Percentiles rank a stretch among this genome's conserved stretches.
Conservation (phyloP, 306 rosid species). For the Crotalaria pallida region DNA sequence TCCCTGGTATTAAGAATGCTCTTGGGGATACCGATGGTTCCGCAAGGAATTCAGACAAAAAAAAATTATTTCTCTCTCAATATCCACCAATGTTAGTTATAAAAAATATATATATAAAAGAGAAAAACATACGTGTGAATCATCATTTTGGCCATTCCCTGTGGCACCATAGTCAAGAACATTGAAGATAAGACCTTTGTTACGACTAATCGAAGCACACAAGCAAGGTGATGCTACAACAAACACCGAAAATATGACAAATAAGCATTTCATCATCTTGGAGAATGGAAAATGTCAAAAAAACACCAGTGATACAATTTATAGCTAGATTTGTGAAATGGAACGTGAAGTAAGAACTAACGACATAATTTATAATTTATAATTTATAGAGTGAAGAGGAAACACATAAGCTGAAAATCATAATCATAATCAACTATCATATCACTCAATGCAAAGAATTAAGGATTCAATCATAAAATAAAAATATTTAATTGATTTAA, state of each 20-base stretch:
- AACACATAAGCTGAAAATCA: background rate
- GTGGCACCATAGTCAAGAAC: conserved; percentile 28
- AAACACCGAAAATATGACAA: background rate
- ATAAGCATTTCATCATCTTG: background rate
- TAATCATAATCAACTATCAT: too few species aligned
- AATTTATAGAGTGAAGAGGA: background rate
- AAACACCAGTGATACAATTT: background rate
- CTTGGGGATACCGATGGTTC: too few species aligned
- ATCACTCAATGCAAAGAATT: too few species aligned
- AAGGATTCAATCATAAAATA: too few species aligned
- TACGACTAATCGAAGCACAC: background rate
- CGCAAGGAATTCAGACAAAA: too few species aligned
- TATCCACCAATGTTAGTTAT: too few species aligned
- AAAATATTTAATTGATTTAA: too few species aligned
- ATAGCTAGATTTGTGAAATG: too few species aligned
- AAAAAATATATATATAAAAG: background rate
- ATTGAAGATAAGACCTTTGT: background rate
- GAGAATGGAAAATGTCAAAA: too few species aligned
- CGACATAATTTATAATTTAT: too few species aligned
- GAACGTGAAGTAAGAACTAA: background rate
- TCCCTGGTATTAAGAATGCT: too few species aligned
- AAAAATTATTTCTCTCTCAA: too few species aligned
- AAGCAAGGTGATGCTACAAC: background rate
- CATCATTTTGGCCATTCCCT: conserved; percentile 31
- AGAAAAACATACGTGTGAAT: conserved; percentile 13